Base-by-base conservation (phyloP, 345 rosid species). In the Streptanthus diversifolius region DNA sequence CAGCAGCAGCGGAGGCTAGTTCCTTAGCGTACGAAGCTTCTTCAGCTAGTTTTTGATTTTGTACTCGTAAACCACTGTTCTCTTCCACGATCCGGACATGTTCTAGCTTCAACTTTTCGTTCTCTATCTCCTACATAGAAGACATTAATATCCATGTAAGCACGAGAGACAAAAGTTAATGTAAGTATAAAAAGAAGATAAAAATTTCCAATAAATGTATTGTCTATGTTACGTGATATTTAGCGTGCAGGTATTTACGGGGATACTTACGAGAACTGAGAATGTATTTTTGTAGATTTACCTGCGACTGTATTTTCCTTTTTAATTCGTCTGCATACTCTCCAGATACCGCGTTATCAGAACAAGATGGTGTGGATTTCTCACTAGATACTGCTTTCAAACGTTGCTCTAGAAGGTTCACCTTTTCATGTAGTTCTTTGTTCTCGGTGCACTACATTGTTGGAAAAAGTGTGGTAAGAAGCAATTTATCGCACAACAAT, bases 1-100 rank as follows among this genome's bases (percentile, higher is more conserved):
- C 95, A 18, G 99, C 99, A 25, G 99, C 99, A 72, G 99, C 99
- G 79, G 99, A 90, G 0, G 99, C 99, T 74, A 95, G 76, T 80
- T 95, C 97, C 78, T 92, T 92, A 0, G 98, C 98, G 72, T 95
- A 95, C 71, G 96, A 90, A 73, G 98, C 90, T 82, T 95, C 99
- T 84, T 92, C 98, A 47, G 91, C 88, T 72, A 95, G 77, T 78
- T 90, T 95, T 75, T 89, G 95, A 58, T 92, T 92, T 77, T 92
- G 98, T 61, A 89, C 91, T 52, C 71, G 84, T 63, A 92, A 77
- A 17, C 96, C 99, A 71, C 97, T 89, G 51, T 90, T 92, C 72
- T 95, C 97, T 73, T 95, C 99, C 29, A 90, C 83, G 48, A 92
- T 85, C 70, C 87, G 92, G 19, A 92, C 91, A 5, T 84, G 95